Base-by-base conservation (phyloP, 345 rosid genomes). In the Pelargonium nanum region DNA sequence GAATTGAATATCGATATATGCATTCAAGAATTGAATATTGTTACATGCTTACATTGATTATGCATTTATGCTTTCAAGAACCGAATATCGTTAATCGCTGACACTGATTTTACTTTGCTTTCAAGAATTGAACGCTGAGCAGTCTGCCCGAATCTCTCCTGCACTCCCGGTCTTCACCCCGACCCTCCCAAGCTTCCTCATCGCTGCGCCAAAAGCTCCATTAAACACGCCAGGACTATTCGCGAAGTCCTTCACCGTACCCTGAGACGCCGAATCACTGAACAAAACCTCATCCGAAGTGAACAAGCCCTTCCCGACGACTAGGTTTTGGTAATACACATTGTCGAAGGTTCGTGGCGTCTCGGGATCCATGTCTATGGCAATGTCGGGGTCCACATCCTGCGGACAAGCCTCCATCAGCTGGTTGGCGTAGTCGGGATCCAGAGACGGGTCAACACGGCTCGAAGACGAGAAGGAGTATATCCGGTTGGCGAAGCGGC, bases 151-250 rank as follows among this genome's bases (percentile, higher is more conserved):
- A 54, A 89, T 85, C 70, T 79, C 73, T 55, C 97, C 96, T 64
- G 75, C 66, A 1, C 53, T 72, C 15, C 93, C 84, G n/a, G 83
- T 81, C 72, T 81, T 84, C 56, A 81, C 75, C 0, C 85, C 87
- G 20, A 77, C 83, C 57, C 94, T 85, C 16, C 99, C 99, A 1
- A 87, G 96, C 58, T 84, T 87, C 72, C 69, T 80, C 91, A 93
- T 89, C 0, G 96, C 88, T 0, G 68, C 24, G 17, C 1, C 57
- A 52, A 93, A 93, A 15, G 97, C 97, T 2, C 20, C 71, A 45
- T 77, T 74, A 60, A 93, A 93, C 30, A 74, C 76, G 4, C 64
- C 81, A 0, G 77, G 69, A 55, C 44, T 81, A 26, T 73, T 81
- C 1, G 97, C 91, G 12, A 93, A 87, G 66, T 77, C 77, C 1